Percentiles rank a stretch among this genome's conserved stretches.
Evolutionary conservation across 169 alveolate genomes (phyloP).

Genomic region (Perkinsus olseni): DNA sequence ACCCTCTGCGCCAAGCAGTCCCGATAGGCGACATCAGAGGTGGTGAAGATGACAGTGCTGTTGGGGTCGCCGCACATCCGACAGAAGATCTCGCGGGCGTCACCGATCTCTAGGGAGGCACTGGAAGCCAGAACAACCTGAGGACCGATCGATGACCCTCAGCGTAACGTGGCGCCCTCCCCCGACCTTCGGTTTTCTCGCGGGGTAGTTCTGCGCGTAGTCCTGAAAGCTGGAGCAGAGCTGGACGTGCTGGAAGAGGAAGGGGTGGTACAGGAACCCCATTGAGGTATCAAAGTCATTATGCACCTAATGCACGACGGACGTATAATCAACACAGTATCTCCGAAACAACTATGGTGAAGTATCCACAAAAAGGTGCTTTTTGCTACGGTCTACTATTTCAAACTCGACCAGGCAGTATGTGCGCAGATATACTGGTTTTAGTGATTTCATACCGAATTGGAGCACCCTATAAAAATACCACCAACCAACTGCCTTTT

Average conservation of each 20-base stretch:
- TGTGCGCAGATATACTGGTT: too few relatives aligned
- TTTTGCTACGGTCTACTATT: too few relatives aligned
- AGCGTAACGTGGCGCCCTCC: background rate
- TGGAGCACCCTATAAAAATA: too few relatives aligned
- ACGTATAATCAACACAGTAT: background rate
- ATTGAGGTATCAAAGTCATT: background rate
- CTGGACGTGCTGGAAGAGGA: background rate
- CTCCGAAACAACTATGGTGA: too few relatives aligned
- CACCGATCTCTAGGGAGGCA: background rate
- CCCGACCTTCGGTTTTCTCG: background rate
- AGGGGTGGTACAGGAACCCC: background rate
- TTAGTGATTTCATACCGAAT: too few relatives aligned
- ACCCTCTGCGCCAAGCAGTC: background rate
- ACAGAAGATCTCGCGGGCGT: background rate
- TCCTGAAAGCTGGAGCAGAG: background rate
- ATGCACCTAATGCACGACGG: background rate
- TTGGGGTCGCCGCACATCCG: background rate
- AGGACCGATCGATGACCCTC: background rate
- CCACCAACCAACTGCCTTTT: too few relatives aligned
- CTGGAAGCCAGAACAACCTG: background rate
- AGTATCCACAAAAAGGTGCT: too few relatives aligned
- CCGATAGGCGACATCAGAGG: background rate
- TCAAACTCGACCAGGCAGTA: too few relatives aligned
- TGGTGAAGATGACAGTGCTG: background rate
- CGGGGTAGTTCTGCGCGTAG: background rate